These are phyloP conservation scores for Cladosporium sp. DNA, from an alignment of 2,329 filamentous ascomycete genomes.

Conservation along the genomic window DNA sequence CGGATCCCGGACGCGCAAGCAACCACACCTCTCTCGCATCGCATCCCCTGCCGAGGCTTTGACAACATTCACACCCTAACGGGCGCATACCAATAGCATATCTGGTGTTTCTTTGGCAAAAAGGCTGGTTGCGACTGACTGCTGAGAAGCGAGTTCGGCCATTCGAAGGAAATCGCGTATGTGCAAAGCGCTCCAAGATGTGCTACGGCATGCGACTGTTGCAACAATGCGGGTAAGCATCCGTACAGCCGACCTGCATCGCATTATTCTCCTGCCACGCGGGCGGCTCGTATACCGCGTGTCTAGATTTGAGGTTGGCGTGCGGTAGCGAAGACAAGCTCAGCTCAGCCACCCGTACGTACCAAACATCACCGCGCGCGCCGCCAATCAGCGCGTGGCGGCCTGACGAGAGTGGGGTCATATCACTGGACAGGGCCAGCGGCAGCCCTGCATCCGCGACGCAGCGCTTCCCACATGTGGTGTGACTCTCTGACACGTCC, in stretches of 20 bases:
- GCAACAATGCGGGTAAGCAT: not conserved
- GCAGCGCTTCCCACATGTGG: not conserved
- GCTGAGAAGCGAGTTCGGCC: no score
- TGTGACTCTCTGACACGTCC: slow-evolving; percentile 3
- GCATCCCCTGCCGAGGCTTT: not conserved
- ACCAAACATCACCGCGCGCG: not conserved
- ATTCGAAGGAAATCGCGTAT: no score
- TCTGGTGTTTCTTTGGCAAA: no score
- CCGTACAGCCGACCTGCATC: not conserved
- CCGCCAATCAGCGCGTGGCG: not conserved
- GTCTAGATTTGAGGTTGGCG: not conserved
- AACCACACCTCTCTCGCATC: not conserved
- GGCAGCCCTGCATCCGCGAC: no score
- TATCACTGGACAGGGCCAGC: not conserved
- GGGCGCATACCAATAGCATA: no score
- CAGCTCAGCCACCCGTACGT: slow-evolving; percentile 4
- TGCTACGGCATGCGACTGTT: not conserved
- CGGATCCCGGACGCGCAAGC: not conserved
- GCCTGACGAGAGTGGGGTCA: slow-evolving; percentile 5
- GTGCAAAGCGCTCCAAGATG: not conserved
- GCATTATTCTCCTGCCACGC: not conserved
- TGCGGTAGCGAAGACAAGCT: not conserved
- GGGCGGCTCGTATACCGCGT: not conserved
- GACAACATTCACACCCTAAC: no score
- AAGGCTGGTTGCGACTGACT: no score